phyloP scores from a whole-genome alignment of 805 yeast species.

The Kodamaea laetipori region DNA sequence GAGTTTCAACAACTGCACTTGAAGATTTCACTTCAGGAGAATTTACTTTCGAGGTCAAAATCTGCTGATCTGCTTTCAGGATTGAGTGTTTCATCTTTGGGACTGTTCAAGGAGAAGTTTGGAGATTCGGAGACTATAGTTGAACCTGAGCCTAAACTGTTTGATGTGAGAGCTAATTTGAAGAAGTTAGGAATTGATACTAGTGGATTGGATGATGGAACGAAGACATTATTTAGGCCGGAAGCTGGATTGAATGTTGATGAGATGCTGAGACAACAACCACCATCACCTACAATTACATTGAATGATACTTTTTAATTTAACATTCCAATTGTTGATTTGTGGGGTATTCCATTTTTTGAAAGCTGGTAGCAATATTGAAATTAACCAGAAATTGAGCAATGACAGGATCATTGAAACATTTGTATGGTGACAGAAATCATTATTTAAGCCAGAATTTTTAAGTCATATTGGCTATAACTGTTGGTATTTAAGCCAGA shows the following conservation, averaged over 20 bases:
- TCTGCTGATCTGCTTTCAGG: constrained; percentile 19
- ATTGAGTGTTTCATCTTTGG: constrained; percentile 20
- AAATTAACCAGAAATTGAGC: too few species aligned
- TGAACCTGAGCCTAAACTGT: constrained; percentile 40
- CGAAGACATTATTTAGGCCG: constrained; percentile 42
- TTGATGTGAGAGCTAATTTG: constrained; percentile 31
- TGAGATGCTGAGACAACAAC: constrained; percentile 12
- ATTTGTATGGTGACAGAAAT: too few species aligned
- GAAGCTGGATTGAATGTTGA: constrained; percentile 17
- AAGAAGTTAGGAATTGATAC: constrained; percentile 36
- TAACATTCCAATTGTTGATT: too few species aligned
- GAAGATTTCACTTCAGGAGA: constrained; percentile 30
- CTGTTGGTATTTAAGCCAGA: too few species aligned
- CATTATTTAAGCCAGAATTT: too few species aligned
- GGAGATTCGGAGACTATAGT: constrained; percentile 21
- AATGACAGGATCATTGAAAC: too few species aligned
- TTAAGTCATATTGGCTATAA: too few species aligned
- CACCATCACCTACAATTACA: constrained; percentile 39
- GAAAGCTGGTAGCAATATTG: too few species aligned
- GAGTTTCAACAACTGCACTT: constrained; percentile 4
- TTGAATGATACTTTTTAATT: constrained; percentile 34
- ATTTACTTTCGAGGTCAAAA: constrained; percentile 33
- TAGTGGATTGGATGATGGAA: constrained; percentile 25
- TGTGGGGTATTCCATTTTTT: too few species aligned
- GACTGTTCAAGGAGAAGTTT: constrained; percentile 26